Conservation (phyloP, 2,329 filamentous ascomycete species). For the Celoporthe dispersa region DNA sequence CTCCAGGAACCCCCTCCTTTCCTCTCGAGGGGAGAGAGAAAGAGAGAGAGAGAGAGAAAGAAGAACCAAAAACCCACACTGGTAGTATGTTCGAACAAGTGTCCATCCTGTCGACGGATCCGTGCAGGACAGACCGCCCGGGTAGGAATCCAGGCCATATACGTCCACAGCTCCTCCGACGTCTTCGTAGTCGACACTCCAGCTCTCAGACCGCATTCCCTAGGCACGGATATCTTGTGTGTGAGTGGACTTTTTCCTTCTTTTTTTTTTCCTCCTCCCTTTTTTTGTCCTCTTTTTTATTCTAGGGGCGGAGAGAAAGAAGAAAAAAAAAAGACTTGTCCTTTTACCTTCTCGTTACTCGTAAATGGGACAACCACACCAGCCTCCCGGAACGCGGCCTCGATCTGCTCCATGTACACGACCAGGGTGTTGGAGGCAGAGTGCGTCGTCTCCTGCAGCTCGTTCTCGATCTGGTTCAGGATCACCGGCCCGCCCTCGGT, state of each 20-base stretch:
- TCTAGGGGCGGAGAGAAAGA: background rate
- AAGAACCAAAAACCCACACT: constrained; percentile 46
- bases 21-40: too few relatives aligned
- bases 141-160: constrained; percentile 53
- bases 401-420: constrained; percentile 56
- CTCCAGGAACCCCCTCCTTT: too few relatives aligned
- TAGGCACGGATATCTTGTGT: background rate
- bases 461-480: constrained; percentile 58
- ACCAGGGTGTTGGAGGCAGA: constrained; percentile 50
- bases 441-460: constrained; percentile 51
- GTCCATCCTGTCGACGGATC: constrained; percentile 54
- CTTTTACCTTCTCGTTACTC: constrained; percentile 51
- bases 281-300: background rate
- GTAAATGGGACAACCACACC: constrained; percentile 55
- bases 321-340: background rate
- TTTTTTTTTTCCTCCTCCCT: too few relatives aligned
- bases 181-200: constrained; percentile 59
- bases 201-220: constrained; percentile 51
- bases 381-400: constrained; percentile 48
- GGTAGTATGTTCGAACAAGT: constrained; percentile 56
- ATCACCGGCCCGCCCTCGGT: constrained; percentile 57
- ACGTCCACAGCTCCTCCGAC: constrained; percentile 59
- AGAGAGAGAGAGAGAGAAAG: too few relatives aligned
- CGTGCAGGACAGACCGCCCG: constrained; percentile 53
- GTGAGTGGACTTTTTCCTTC: background rate